phyloP scores from a whole-genome alignment of 2,329 filamentous ascomycete genomes.

The Teratosphaeria zuluensis region DNA sequence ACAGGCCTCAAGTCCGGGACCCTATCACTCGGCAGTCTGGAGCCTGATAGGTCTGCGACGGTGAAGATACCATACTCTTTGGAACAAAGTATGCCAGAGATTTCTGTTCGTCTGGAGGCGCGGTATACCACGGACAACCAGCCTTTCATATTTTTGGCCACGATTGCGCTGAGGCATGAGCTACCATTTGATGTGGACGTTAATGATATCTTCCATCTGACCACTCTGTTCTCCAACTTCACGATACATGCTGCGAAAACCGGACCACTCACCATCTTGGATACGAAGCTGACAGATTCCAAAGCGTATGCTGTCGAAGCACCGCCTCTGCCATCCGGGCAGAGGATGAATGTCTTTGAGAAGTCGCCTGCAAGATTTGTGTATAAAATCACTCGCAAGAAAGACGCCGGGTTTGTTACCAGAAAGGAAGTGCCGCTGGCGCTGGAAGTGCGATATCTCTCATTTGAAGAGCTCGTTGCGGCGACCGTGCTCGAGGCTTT shows the following conservation, averaged over 20 bases:
- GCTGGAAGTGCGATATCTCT: conserved; percentile 65
- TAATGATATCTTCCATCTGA: conserved; percentile 85
- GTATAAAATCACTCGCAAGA: conserved; percentile 63
- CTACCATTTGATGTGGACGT: conserved; percentile 90
- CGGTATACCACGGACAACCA: conserved; percentile 18
- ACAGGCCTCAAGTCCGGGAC: conserved; percentile 9
- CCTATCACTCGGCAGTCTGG: conserved; percentile 12
- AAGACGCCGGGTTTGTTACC: conserved; percentile 13
- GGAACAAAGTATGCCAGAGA: conserved; percentile 62
- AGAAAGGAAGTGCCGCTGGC: conserved; percentile 42
- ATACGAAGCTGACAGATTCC: conserved; percentile 60
- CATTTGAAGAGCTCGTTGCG: conserved; percentile 64
- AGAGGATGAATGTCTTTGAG: conserved; percentile 57
- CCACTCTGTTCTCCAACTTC: conserved; percentile 76
- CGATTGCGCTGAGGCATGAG: conserved; percentile 57
- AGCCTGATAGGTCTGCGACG: conserved; percentile 38
- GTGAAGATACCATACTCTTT: conserved; percentile 73
- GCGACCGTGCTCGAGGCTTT: conserved; percentile 40
- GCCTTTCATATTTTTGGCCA: conserved; percentile 43
- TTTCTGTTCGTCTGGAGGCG: conserved; percentile 59
- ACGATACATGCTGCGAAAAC: conserved; percentile 73
- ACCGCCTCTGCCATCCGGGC: conserved; percentile 30
- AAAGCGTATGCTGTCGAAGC: conserved; percentile 58
- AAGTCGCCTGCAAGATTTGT: conserved; percentile 72
- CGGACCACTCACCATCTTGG: conserved; percentile 64